Evolutionary conservation across 192 early-diverging fungal genomes (phyloP).

Genomic region (Backusella luteola): DNA sequence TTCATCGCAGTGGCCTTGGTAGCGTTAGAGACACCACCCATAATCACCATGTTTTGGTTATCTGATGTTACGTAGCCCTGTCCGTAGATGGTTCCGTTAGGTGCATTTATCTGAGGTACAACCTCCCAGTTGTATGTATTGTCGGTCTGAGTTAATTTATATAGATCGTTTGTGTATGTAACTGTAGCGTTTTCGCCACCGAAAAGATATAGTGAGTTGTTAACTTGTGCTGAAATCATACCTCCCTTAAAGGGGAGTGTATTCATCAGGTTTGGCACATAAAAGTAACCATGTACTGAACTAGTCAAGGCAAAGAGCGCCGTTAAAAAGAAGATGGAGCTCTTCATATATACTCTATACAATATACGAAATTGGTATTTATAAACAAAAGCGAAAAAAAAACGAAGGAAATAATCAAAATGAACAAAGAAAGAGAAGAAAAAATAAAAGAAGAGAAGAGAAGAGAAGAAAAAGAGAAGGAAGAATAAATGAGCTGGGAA

Average conservation of each 20-base stretch:
- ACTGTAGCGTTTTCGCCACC: conserved; percentile 22
- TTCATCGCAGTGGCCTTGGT: background rate
- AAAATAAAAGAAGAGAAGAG: background rate
- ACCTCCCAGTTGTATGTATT: conserved; percentile 11
- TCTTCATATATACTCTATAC: conserved; percentile 10
- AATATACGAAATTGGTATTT: conserved; percentile 1
- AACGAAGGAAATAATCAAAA: background rate
- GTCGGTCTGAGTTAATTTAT: conserved; percentile 15
- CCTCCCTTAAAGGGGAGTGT: conserved; percentile 24
- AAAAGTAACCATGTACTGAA: conserved; percentile 22
- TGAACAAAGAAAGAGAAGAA: background rate
- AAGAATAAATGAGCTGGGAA: background rate
- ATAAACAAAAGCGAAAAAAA: conserved; percentile 9
- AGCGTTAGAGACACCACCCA: conserved; percentile 11
- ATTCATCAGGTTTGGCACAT: conserved; percentile 18
- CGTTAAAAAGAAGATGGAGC: background rate
- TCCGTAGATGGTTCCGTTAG: conserved; percentile 4
- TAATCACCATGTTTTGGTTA: conserved; percentile 5
- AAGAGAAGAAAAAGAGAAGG: background rate
- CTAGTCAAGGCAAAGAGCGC: conserved; percentile 10
- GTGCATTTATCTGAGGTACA: conserved; percentile 17
- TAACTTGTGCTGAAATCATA: conserved; percentile 22
- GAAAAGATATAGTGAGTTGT: conserved; percentile 17
- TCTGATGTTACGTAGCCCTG: conserved; percentile 16
- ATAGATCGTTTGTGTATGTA: conserved; percentile 22